A percentile compares a stretch with the other conserved stretches of the same genome.
Evolutionary conservation across 2,329 filamentous ascomycete genomes (phyloP).

Genomic region (Verticillium albo-atrum): DNA sequence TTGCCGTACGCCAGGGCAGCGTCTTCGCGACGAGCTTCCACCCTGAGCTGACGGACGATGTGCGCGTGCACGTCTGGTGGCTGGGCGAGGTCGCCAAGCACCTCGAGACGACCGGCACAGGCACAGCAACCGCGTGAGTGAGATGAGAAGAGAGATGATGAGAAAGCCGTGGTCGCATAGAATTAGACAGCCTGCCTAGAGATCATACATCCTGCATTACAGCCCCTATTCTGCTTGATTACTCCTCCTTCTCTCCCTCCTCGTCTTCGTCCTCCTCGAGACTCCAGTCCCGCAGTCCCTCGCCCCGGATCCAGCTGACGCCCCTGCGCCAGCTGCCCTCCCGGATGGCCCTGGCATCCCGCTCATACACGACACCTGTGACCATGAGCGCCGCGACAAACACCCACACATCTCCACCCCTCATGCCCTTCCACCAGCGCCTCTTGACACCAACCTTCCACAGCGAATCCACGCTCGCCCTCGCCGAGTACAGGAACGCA

Average conservation of each 20-base stretch:
- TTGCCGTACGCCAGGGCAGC: constrained; percentile 86
- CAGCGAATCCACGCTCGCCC: constrained; percentile 73
- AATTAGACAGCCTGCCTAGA: not conserved
- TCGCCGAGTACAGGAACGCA: constrained; percentile 74
- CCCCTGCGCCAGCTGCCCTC: constrained; percentile 66
- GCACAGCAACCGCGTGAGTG: not conserved
- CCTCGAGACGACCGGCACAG: not conserved
- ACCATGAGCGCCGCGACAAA: constrained; percentile 77
- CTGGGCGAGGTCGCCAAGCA: constrained; percentile 54
- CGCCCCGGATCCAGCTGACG: constrained; percentile 68
- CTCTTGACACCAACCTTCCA: constrained; percentile 95
- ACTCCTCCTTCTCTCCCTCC: constrained; percentile 31
- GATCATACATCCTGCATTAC: constrained; percentile 6
- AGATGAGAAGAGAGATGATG: not conserved
- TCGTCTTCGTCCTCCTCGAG: constrained; percentile 47
- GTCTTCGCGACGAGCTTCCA: constrained; percentile 95
- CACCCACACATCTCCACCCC: constrained; percentile 77
- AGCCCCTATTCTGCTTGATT: constrained; percentile 20
- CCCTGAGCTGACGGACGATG: constrained; percentile 84
- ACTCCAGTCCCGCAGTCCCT: constrained; percentile 69
- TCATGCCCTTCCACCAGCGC: constrained; percentile 79
- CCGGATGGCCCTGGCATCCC: constrained; percentile 61
- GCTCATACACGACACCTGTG: constrained; percentile 74
- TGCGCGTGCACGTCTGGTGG: constrained; percentile 93
- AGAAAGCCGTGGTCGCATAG: not conserved